phyloP scores from a whole-genome alignment of 2,329 filamentous ascomycete species.

The Scytalidium sp. region DNA sequence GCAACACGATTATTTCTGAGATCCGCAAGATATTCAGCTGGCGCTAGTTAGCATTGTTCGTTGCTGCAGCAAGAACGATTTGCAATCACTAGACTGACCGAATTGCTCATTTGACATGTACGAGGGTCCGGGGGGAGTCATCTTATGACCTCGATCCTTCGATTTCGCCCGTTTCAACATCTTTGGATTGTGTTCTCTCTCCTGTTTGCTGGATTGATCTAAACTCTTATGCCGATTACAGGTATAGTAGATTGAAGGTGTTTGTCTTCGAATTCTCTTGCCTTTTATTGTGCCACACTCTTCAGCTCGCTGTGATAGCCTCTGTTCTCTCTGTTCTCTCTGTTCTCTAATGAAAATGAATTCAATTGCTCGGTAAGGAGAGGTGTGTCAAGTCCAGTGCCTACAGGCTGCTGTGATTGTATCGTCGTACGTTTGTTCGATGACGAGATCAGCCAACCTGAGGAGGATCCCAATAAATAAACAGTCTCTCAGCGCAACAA shows the following conservation, averaged over 20 bases:
- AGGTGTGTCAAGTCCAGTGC: too few relatives aligned
- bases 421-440: not conserved
- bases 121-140: slow-evolving; percentile 57
- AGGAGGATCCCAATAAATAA: not conserved
- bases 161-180: slow-evolving; percentile 27
- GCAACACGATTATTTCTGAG: slow-evolving; percentile 66
- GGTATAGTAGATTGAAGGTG: not conserved
- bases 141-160: slow-evolving; percentile 42
- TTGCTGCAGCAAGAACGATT: not conserved
- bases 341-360: too few relatives aligned
- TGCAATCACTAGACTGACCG: slow-evolving; percentile 41
- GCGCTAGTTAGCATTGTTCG: slow-evolving; percentile 14
- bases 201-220: not conserved
- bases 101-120: slow-evolving; percentile 69
- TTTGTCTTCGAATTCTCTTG: not conserved
- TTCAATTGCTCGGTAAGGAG: too few relatives aligned
- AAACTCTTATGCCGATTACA: not conserved
- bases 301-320: too few relatives aligned
- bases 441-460: not conserved
- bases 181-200: not conserved
- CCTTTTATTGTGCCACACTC: too few relatives aligned
- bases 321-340: too few relatives aligned
- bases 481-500: not conserved
- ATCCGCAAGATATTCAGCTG: slow-evolving; percentile 69
- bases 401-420: too few relatives aligned